Evolutionary conservation across 2,329 filamentous ascomycete genomes (phyloP).

Genomic region (Sporothrix sp.): DNA sequence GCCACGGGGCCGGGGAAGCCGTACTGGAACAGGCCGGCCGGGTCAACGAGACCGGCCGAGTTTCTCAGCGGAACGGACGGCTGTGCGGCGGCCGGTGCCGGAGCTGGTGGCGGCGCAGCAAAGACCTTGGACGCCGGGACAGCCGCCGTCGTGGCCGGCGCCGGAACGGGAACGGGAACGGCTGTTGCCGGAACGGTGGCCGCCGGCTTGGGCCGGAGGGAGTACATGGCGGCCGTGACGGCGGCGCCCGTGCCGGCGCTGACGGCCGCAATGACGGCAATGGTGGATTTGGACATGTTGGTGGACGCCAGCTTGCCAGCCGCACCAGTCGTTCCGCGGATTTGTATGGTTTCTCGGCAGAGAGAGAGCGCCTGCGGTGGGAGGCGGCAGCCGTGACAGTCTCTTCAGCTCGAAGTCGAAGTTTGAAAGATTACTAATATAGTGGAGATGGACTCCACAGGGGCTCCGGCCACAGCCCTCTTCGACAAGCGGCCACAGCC

Average conservation of each 20-base stretch:
- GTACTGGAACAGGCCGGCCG: constrained; percentile 69
- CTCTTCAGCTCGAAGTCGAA: no score
- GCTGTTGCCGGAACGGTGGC: constrained; percentile 11
- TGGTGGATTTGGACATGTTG: constrained; percentile 65
- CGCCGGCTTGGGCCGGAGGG: constrained; percentile 36
- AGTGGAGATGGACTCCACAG: no score
- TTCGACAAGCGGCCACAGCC: no score
- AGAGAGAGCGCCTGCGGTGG: no score
- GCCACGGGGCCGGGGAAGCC: constrained; percentile 86
- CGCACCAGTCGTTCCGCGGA: no score
- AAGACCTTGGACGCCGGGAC: constrained; percentile 52
- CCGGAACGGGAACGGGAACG: constrained; percentile 20
- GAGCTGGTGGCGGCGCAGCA: constrained; percentile 21
- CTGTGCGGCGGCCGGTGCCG: constrained; percentile 30
- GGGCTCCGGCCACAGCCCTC: no score
- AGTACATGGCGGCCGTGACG: constrained; percentile 59
- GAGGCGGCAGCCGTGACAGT: no score
- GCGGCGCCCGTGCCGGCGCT: constrained; percentile 69
- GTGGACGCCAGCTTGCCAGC: background rate
- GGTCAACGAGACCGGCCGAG: constrained; percentile 51
- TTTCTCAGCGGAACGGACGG: constrained; percentile 45
- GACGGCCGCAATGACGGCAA: constrained; percentile 66
- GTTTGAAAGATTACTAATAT: no score
- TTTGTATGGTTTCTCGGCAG: no score
- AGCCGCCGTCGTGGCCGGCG: constrained; percentile 25